Percentiles rank a stretch among this genome's conserved stretches.
phyloP scores from a whole-genome alignment of 139 green algal species.

The Micractinium sp. region DNA sequence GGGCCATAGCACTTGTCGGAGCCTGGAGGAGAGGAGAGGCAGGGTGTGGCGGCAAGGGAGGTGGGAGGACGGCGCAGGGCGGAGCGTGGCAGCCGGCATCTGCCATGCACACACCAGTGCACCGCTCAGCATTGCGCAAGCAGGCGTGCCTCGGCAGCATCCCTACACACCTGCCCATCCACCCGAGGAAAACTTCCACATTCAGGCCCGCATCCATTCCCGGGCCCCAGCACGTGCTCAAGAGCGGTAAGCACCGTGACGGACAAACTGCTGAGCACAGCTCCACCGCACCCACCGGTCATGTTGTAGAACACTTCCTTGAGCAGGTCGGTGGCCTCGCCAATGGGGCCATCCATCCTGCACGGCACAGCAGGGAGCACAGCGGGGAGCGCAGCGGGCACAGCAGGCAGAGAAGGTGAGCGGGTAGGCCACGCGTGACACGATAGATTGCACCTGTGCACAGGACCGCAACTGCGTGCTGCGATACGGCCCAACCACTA shows the following conservation, averaged over 20 bases:
- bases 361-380: neutral
- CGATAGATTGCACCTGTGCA: no score
- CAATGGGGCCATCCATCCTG: neutral
- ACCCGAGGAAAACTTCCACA: no score
- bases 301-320: slow-evolving; percentile 9
- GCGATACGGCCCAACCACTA: no score
- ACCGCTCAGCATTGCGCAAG: neutral
- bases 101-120: neutral
- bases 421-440: neutral
- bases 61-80: neutral
- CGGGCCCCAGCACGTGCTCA: no score
- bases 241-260: neutral
- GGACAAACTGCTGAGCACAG: no score
- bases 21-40: neutral
- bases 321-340: neutral
- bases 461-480: no score
- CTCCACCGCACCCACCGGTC: neutral
- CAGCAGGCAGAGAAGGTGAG: neutral
- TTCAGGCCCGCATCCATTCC: no score
- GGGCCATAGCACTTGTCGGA: slow-evolving; percentile 2
- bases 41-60: neutral
- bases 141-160: no score
- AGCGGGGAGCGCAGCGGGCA: no score
- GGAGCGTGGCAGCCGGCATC: no score
- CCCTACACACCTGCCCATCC: no score